Conservation (phyloP, 768 basidiomycete species). For the Coprinopsis strossmayeri region DNA sequence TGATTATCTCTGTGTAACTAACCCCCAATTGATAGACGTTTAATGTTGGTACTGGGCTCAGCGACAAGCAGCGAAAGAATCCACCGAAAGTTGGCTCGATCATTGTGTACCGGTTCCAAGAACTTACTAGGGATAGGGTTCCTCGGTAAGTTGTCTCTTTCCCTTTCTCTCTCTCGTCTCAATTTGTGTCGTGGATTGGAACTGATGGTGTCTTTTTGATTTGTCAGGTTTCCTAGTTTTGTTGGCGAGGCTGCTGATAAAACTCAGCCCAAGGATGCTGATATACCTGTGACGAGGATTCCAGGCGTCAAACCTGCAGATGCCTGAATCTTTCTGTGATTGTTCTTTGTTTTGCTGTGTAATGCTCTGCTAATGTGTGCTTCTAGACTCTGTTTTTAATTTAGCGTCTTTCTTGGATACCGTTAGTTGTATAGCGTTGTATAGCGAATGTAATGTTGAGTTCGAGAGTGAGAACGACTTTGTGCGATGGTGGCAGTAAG, state of each 20-base stretch:
- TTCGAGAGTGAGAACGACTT: too few species aligned
- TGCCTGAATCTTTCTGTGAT: too few species aligned
- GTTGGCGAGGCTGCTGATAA: slow-evolving; percentile 49
- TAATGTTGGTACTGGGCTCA: slow-evolving; percentile 50
- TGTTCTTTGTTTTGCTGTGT: neutral
- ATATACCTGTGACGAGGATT: slow-evolving; percentile 29
- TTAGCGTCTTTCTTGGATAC: too few species aligned
- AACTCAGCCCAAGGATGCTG: slow-evolving; percentile 47
- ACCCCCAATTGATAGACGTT: slow-evolving; percentile 43
- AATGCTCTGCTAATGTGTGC: neutral
- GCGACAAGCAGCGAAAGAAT: slow-evolving; percentile 43
- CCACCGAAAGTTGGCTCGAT: slow-evolving; percentile 53
- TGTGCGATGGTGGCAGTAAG: too few species aligned
- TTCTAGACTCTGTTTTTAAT: neutral
- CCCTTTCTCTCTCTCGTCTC: neutral
- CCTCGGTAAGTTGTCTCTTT: slow-evolving; percentile 34
- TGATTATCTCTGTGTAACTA: too few species aligned
- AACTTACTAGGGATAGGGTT: slow-evolving; percentile 48
- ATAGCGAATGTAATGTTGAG: too few species aligned
- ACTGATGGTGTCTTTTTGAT: neutral
- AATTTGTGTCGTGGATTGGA: neutral
- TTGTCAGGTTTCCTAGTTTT: slow-evolving; percentile 44
- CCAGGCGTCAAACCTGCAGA: slow-evolving; percentile 3
- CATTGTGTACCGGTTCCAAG: slow-evolving; percentile 54
- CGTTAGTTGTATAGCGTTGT: too few species aligned